Percentiles rank a stretch among this genome's conserved stretches.
These are phyloP conservation scores for Vanilla planifolia DNA, from an alignment of 106 monocot genomes.

Conservation along the genomic window DNA sequence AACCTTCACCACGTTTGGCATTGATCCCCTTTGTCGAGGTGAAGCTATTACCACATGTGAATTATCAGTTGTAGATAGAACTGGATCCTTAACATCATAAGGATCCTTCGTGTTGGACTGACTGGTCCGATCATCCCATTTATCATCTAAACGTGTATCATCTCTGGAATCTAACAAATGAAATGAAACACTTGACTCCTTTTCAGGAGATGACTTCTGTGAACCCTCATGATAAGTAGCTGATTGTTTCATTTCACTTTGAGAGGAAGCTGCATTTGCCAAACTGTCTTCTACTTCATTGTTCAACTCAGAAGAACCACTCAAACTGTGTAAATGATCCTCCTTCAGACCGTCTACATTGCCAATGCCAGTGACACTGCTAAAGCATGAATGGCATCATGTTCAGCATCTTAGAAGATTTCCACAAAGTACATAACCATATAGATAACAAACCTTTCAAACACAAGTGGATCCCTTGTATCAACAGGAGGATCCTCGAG, in stretches of 20 bases:
- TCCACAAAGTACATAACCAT: neutral
- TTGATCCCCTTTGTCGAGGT: conserved; percentile 6
- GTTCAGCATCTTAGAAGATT: neutral
- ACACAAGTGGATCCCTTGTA: conserved; percentile 20
- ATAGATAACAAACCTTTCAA: conserved; percentile 39
- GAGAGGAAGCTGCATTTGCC: conserved; percentile 10
- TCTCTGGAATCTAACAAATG: conserved; percentile 3
- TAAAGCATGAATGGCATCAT: conserved; percentile 19
- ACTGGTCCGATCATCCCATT: conserved; percentile 3
- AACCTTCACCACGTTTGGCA: conserved; percentile 13
- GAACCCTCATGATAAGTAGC: conserved; percentile 19
- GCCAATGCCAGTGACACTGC: conserved; percentile 16
- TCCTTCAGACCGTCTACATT: conserved; percentile 27
- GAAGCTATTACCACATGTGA: conserved; percentile 9
- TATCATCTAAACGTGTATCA: conserved; percentile 4
- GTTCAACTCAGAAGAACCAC: conserved; percentile 15
- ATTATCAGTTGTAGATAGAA: conserved; percentile 1
- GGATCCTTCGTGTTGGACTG: conserved; percentile 11
- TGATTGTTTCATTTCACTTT: conserved; percentile 11
- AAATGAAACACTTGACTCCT: conserved; percentile 10
- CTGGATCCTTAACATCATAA: conserved; percentile 12
- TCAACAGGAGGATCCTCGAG: conserved; percentile 76
- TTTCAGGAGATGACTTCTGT: conserved; percentile 5
- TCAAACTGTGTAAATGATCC: conserved; percentile 18
- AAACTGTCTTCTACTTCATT: conserved; percentile 15